Percentiles rank a stretch among this genome's conserved stretches.
Evolutionary conservation across 805 yeast genomes (phyloP).

Genomic region (Pichia membranifaciens): DNA sequence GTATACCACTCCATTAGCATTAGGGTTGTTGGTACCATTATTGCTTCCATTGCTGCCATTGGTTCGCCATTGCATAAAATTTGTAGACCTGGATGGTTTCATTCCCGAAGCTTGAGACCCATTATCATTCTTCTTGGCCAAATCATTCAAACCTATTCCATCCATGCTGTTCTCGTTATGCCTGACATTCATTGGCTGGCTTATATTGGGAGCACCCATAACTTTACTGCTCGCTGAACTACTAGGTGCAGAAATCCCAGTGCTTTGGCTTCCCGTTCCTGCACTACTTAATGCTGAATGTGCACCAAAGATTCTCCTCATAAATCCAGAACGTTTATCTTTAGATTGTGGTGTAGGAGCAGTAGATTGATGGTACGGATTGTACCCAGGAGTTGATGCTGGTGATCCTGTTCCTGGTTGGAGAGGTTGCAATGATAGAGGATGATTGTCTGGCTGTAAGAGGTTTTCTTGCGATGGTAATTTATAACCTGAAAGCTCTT

Average conservation of each 20-base stretch:
- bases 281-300: neutral
- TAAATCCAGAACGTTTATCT: slow-evolving; percentile 23
- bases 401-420: slow-evolving; percentile 1
- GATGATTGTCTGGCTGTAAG: slow-evolving; percentile 2
- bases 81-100: slow-evolving; percentile 46
- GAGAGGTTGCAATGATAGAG: neutral
- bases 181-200: slow-evolving; percentile 30
- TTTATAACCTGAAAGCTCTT: slow-evolving; percentile 7
- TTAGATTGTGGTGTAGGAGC: slow-evolving; percentile 2
- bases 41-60: slow-evolving; percentile 17
- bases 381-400: neutral
- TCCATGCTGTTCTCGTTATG: slow-evolving; percentile 21
- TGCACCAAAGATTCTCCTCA: slow-evolving; percentile 29
- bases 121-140: neutral
- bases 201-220: slow-evolving; percentile 22
- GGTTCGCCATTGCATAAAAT: slow-evolving; percentile 33
- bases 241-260: neutral
- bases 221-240: slow-evolving; percentile 1
- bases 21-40: neutral
- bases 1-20: no score
- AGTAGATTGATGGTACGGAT: slow-evolving; percentile 5
- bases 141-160: neutral
- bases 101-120: slow-evolving; percentile 22
- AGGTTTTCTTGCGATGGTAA: slow-evolving; percentile 6
- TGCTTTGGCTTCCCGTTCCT: neutral